These are phyloP conservation scores for Exophiala aquamarina DNA, from an alignment of 2,329 filamentous ascomycete species.

Conservation along the genomic window DNA sequence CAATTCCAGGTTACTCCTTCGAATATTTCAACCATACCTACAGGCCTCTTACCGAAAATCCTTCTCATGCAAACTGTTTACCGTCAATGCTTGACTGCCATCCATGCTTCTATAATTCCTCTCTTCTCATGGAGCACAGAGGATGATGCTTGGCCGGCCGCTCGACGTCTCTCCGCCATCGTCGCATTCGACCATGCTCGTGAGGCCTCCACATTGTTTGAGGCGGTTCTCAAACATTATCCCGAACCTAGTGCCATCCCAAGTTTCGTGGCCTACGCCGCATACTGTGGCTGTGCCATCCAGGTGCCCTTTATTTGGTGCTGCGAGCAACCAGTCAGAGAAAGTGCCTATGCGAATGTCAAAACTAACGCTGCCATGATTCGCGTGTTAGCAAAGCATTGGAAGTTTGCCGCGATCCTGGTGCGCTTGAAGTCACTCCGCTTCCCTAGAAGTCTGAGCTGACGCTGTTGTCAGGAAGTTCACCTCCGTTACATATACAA, in stretches of 20 bases:
- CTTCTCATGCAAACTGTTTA: conserved; percentile 9
- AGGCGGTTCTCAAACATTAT: neutral
- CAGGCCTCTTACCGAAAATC: neutral
- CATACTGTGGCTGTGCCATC: conserved; percentile 11
- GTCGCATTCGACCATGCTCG: conserved; percentile 13
- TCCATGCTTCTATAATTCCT: conserved; percentile 15
- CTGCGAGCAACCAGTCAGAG: conserved; percentile 1
- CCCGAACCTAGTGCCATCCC: neutral
- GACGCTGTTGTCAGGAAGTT: conserved; percentile 1
- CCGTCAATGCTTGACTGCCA: conserved; percentile 7
- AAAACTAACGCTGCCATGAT: conserved; percentile 8
- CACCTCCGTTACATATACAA: conserved; percentile 12
- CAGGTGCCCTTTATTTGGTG: conserved; percentile 15
- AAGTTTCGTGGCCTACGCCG: conserved; percentile 11
- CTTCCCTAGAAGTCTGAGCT: too few species aligned
- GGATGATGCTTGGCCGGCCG: conserved; percentile 5
- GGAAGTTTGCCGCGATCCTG: conserved; percentile 13
- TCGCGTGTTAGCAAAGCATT: conserved; percentile 4
- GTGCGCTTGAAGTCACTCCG: neutral
- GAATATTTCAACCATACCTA: conserved; percentile 1
- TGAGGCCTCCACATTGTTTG: conserved; percentile 6
- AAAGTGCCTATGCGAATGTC: conserved; percentile 8
- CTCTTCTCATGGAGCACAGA: conserved; percentile 10
- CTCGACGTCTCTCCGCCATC: conserved; percentile 11
- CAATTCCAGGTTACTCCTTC: conserved; percentile 2